phyloP scores from a whole-genome alignment of 352 stramenopile genomes.

The Phytophthora pinifolia region DNA sequence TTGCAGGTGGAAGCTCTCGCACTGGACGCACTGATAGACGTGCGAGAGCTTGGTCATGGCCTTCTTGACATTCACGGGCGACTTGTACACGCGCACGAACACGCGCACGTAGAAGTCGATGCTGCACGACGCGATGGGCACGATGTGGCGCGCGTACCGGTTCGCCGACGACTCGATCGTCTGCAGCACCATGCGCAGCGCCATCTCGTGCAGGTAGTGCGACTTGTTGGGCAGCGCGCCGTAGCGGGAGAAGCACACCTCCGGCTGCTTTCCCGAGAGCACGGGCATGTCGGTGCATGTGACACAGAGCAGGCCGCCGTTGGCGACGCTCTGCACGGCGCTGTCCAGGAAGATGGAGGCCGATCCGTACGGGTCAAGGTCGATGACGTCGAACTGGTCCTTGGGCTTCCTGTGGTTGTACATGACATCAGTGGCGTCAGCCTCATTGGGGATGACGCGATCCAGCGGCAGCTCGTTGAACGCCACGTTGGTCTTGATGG shows the following conservation, averaged over 20 bases:
- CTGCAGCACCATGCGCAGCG: conserved; percentile 93
- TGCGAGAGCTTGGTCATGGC: conserved; percentile 91
- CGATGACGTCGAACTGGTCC: conserved; percentile 99
- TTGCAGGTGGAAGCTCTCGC: conserved; percentile 97
- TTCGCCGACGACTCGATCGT: conserved; percentile 94
- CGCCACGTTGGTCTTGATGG: conserved; percentile 95
- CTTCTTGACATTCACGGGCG: conserved; percentile 94
- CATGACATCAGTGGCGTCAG: conserved; percentile 88
- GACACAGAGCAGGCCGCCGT: conserved; percentile 98
- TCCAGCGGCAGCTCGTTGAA: conserved; percentile 86
- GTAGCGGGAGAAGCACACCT: conserved; percentile 90
- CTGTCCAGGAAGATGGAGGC: conserved; percentile 98
- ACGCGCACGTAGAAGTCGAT: conserved; percentile 99
- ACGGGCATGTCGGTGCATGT: conserved; percentile 99
- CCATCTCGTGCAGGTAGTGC: conserved; percentile 89
- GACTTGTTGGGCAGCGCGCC: conserved; percentile 85
- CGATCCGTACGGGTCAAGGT: conserved; percentile 99
- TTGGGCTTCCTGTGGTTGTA: conserved; percentile 82
- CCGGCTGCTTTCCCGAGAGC: conserved; percentile 85
- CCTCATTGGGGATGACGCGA: conserved; percentile 84
- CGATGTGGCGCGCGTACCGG: conserved; percentile 96
- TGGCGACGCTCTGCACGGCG: conserved; percentile 92
- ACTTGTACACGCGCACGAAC: conserved; percentile 98
- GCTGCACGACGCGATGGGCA: conserved; percentile 96
- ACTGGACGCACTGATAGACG: conserved; percentile 93